phyloP scores from a whole-genome alignment of 1,139 yeast species.

The Lodderomyces margitis region DNA sequence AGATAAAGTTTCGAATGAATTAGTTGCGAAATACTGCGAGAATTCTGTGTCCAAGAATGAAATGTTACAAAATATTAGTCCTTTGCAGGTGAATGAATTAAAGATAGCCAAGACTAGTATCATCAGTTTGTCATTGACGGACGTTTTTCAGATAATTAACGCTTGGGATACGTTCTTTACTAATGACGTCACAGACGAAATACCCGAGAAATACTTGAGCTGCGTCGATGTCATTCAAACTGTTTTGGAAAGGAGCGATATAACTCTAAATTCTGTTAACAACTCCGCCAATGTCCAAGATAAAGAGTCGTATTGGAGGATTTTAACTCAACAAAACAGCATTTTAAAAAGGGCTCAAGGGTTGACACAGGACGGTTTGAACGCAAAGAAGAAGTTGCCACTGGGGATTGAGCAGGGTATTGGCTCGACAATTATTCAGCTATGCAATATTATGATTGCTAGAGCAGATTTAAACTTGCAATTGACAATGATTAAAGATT shows the following conservation, averaged over 20 bases:
- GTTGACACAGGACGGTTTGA: constrained; percentile 21
- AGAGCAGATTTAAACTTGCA: constrained; percentile 56
- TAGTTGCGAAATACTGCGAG: constrained; percentile 25
- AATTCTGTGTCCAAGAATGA: constrained; percentile 20
- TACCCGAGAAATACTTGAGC: constrained; percentile 36
- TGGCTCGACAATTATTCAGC: constrained; percentile 38
- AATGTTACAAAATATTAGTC: constrained; percentile 26
- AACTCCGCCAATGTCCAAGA: constrained; percentile 14
- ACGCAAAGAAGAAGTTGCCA: constrained; percentile 18
- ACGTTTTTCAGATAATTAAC: constrained; percentile 18
- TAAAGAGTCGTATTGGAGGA: constrained; percentile 34
- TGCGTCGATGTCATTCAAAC: constrained; percentile 46
- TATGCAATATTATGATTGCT: constrained; percentile 45
- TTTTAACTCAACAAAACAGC: constrained; percentile 36
- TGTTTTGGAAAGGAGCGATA: constrained; percentile 37
- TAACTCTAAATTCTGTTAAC: constrained; percentile 15
- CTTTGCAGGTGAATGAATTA: constrained; percentile 25
- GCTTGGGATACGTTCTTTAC: constrained; percentile 23
- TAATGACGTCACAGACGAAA: constrained; percentile 19
- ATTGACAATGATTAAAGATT: constrained; percentile 32
- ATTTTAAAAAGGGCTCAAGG: constrained; percentile 41
- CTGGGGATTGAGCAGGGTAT: constrained; percentile 25
- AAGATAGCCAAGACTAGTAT: constrained; percentile 25
- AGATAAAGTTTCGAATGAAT: constrained; percentile 23
- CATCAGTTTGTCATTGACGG: constrained; percentile 19